Base-by-base conservation (phyloP, 2,329 filamentous ascomycete genomes). In the Fusarium sacchari region DNA sequence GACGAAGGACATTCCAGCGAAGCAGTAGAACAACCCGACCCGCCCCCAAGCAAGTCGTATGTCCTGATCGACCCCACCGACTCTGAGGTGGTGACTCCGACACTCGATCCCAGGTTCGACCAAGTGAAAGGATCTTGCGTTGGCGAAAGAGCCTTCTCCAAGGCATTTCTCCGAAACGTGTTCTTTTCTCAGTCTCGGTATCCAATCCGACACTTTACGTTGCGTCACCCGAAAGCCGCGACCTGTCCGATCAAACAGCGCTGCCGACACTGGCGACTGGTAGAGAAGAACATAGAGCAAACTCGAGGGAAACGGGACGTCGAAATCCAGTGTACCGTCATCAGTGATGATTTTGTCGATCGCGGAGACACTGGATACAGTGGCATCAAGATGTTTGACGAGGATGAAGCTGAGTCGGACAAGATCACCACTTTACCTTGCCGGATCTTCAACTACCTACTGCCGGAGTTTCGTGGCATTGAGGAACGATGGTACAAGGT, bases 111-210 rank as follows among this genome's bases (percentile, higher is more conserved):
- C 5, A 10, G 49, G 36, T 36, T 52, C 2, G 49, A 36, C 11
- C 32, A 14, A 36, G n/a, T 26, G 13, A 5, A 8, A 12, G 49
- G 30, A 11, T 6, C 13, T 20, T 6, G n/a, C 2, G 13, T 22
- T 1, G 18, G n/a, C 0, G 6, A 4, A 0, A 22, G n/a, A 24
- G 12, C 12, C 1, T 52, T 34, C 11, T 34, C 22, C 0, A 12
- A 34, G 30, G 24, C 4, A 2, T 50, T 34, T n/a, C 15, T 50
- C 8, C 47, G 30, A 5, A 24, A 5, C 9, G 6, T 13, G 9
- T 15, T 26, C 5, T 24, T 34, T 3, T 15, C 17, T 36, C 12
- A 7, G 10, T 3, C 6, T 4, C 14, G 3, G 24, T 36, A 49
- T 24, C 30, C 30, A 7, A 0, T n/a, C 3, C 20, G 3, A 8